These are phyloP conservation scores for Przewalskia tangutica DNA, from an alignment of 257 asterid genomes.

Conservation along the genomic window DNA sequence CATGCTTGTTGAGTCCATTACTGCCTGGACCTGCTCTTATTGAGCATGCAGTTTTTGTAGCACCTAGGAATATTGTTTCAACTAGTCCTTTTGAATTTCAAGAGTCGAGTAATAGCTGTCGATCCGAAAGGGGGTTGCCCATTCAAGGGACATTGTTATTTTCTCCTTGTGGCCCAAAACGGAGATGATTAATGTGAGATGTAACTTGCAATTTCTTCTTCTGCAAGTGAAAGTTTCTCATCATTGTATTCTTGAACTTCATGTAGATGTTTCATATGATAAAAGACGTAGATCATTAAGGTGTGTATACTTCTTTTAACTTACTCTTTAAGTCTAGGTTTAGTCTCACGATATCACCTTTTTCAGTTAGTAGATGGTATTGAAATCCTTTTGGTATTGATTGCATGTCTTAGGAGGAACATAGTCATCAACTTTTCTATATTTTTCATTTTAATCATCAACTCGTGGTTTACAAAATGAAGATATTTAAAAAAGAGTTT, in stretches of 20 bases:
- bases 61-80: not conserved
- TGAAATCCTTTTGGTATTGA: not conserved
- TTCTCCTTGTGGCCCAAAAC: not conserved
- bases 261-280: not conserved
- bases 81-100: not conserved
- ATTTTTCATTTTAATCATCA: not conserved
- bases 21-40: not conserved
- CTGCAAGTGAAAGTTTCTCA: not conserved
- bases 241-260: not conserved
- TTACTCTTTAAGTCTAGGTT: not conserved
- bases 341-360: not conserved
- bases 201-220: not conserved
- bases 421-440: not conserved
- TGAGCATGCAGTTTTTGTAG: not conserved
- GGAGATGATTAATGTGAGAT: not conserved
- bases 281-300: not conserved
- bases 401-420: not conserved
- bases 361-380: not conserved
- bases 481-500: not conserved
- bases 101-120: not conserved
- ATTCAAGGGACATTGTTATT: not conserved
- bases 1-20: not conserved
- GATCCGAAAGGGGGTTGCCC: not conserved
- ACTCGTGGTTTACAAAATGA: not conserved
- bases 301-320: not conserved